These are phyloP conservation scores for Penicillium sp. DNA, from an alignment of 2,329 filamentous ascomycete species.

Conservation along the genomic window DNA sequence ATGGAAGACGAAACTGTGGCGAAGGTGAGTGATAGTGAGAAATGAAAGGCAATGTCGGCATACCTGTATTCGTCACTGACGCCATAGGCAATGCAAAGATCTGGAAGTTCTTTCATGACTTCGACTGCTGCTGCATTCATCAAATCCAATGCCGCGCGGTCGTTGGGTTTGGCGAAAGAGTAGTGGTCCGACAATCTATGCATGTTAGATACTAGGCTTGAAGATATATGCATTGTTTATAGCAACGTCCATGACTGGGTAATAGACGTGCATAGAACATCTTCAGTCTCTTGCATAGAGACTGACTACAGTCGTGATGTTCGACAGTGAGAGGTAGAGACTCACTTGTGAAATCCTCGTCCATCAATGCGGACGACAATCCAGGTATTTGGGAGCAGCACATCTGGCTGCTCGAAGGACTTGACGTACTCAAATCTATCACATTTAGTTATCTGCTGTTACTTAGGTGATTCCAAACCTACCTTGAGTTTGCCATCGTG, in stretches of 20 bases:
- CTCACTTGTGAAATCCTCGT: slow-evolving; percentile 87
- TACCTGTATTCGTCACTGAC: slow-evolving; percentile 84
- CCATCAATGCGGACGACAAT: slow-evolving; percentile 93
- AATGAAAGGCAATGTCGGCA: slow-evolving; percentile 4
- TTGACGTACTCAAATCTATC: slow-evolving; percentile 95
- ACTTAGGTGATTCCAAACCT: neutral
- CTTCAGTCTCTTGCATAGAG: neutral
- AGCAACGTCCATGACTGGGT: neutral
- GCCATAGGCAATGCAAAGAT: slow-evolving; percentile 84
- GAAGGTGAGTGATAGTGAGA: neutral
- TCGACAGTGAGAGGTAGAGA: slow-evolving; percentile 2
- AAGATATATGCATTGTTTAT: neutral
- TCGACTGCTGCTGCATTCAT: slow-evolving; percentile 92
- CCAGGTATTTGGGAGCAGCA: slow-evolving; percentile 85
- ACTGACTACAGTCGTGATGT: neutral
- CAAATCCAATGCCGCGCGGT: slow-evolving; percentile 76
- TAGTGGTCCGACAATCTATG: slow-evolving; percentile 76
- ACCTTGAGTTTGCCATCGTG: slow-evolving; percentile 43
- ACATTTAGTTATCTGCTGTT: too few relatives aligned
- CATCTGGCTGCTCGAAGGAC: slow-evolving; percentile 77
- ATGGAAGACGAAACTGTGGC: slow-evolving; percentile 75
- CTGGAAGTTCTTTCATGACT: slow-evolving; percentile 76
- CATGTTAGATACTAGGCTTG: neutral
- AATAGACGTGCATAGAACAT: neutral
- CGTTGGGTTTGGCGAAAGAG: slow-evolving; percentile 86